Evolutionary conservation across 2,329 filamentous ascomycete species (phyloP).

Genomic region (Calonectria naviculata): DNA sequence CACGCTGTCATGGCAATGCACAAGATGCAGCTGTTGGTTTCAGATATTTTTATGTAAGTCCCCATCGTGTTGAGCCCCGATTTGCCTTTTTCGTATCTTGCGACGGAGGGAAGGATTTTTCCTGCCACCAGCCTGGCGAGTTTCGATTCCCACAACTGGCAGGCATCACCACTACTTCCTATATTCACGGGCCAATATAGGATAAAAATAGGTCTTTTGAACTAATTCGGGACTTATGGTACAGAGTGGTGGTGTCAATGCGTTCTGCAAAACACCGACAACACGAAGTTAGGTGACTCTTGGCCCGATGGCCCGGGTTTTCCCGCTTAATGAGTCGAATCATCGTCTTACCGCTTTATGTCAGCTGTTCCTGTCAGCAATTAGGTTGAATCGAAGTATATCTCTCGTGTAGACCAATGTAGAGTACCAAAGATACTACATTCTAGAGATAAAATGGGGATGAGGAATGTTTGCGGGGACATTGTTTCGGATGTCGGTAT

Average conservation of each 20-base stretch:
- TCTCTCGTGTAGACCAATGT: no score
- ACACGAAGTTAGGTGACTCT: not conserved
- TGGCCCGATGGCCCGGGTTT: no score
- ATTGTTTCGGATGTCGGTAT: not conserved
- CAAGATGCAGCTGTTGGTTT: not conserved
- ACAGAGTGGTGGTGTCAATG: not conserved
- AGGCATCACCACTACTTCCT: not conserved
- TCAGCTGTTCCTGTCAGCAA: no score
- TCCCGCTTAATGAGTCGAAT: no score
- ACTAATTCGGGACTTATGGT: not conserved
- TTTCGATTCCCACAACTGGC: not conserved
- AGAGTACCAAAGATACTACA: not conserved
- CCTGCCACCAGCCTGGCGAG: not conserved
- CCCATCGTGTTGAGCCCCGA: not conserved
- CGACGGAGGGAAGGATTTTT: not conserved
- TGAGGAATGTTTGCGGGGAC: not conserved
- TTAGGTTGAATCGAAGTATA: no score
- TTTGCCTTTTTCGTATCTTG: not conserved
- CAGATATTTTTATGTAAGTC: not conserved
- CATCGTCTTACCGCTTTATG: no score
- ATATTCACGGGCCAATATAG: not conserved
- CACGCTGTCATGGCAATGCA: conserved; percentile 4
- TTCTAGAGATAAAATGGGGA: not conserved
- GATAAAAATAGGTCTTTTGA: not conserved
- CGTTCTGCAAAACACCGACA: not conserved